These are phyloP conservation scores for Colletotrichum orchidophilum DNA, from an alignment of 2,329 filamentous ascomycete genomes.

Conservation along the genomic window DNA sequence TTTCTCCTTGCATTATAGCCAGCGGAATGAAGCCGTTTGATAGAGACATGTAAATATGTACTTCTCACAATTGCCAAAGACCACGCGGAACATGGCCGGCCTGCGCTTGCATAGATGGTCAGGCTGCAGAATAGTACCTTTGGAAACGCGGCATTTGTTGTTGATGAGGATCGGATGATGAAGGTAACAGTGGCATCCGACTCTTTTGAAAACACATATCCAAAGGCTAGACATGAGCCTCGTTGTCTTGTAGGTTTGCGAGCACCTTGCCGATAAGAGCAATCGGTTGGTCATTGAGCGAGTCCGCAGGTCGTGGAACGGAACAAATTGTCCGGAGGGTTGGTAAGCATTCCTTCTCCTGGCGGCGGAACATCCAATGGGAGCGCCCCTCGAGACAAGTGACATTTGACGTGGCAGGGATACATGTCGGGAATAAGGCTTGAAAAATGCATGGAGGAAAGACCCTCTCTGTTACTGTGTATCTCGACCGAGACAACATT, in stretches of 20 bases:
- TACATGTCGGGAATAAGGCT: not conserved
- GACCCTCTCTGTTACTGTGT: not conserved
- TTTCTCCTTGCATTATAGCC: conserved; percentile 1
- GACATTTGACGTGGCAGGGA: not conserved
- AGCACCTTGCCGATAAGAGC: not conserved
- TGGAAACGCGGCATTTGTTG: not conserved
- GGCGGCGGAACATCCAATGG: not conserved
- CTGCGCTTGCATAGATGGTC: not conserved
- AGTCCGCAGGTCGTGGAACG: not conserved
- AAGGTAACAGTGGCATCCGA: not conserved
- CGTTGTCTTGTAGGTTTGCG: not conserved
- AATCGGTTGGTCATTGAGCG: not conserved
- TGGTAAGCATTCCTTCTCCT: not conserved
- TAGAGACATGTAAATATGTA: not conserved
- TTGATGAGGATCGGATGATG: not conserved
- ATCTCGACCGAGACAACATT: not conserved
- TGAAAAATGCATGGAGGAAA: not conserved
- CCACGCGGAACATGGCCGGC: not conserved
- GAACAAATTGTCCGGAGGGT: not conserved
- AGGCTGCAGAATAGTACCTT: not conserved
- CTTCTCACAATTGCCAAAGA: not conserved
- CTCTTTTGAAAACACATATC: not conserved
- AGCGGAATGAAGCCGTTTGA: not conserved
- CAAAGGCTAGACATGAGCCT: not conserved
- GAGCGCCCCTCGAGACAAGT: not conserved